phyloP scores from a whole-genome alignment of 352 stramenopile species.

The Globisporangium canariense region DNA sequence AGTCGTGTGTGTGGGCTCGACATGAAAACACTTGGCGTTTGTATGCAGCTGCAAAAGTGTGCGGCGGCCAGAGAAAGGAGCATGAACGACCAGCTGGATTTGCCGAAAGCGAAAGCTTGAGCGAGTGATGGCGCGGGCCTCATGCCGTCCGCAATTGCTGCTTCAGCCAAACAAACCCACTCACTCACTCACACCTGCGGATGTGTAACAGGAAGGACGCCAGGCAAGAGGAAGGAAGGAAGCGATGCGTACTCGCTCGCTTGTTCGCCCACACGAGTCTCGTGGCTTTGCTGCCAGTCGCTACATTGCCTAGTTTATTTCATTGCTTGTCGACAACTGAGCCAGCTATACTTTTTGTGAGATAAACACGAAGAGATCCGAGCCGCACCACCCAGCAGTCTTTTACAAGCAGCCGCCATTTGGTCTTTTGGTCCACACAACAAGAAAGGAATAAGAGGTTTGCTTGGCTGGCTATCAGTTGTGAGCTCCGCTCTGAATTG shows the following conservation, averaged over 20 bases:
- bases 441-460: neutral
- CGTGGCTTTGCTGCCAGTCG: neutral
- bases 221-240: neutral
- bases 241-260: no score
- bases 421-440: no score
- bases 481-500: no score
- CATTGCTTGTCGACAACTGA: no score
- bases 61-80: neutral
- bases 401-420: neutral
- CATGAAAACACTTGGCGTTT: neutral
- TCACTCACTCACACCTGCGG: no score
- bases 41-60: neutral
- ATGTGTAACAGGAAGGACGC: no score
- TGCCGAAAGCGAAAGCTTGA: conserved; percentile 7
- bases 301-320: neutral
- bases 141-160: neutral
- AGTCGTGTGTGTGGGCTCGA: neutral
- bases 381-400: neutral
- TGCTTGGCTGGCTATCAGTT: neutral
- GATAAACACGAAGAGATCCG: neutral
- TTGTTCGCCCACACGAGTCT: neutral
- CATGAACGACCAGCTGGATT: conserved; percentile 4
- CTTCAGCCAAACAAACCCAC: neutral
- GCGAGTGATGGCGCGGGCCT: conserved; percentile 8
- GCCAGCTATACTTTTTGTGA: neutral